Evolutionary conservation across 2,329 filamentous ascomycete species (phyloP), one percentile per base, ranked within the genome.

Genomic region (Elsinoe ampelina): DNA sequence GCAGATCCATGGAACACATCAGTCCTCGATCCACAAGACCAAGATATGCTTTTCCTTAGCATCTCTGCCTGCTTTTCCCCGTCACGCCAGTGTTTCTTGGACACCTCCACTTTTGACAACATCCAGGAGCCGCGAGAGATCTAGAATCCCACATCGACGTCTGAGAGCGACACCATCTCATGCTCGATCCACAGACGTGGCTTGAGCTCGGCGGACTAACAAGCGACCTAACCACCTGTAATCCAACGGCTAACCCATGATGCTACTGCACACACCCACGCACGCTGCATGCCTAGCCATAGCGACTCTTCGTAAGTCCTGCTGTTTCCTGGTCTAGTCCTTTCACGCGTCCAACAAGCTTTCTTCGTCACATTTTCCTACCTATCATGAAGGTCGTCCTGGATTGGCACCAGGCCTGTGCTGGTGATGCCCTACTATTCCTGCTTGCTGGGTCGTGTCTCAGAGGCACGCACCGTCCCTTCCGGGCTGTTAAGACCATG

Each of bases 121-220:
- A 11, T 50, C 4, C 22, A 17, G 19, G 19, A 48, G 43, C 43
- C 43, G 45, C 45, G 35, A 13, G 45, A 20, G 38, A 20, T 52
- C 48, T 52, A 39, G 48, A 52, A 36, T 26, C 34, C 15, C 32
- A 11, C n/a, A 26, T 15, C 20, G 48, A 19, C 17, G 26, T 7
- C 41, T 22, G 26, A 22, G 41, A 22, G 15, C 15, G 17, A 15
- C 47, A 51, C 47, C 47, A 51, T 51, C 32, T 51, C 30, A 19
- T 22, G 19, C 12, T 45, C 48, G 26, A 19, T 52, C 48, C 13
- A 6, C 32, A 12, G 26, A n/a, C 17, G 48, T 52, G 48, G 48
- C 48, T 52, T 52, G 41, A 22, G 32, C 48, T 52, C 48, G 48
- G 48, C 48, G 30, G 48, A 38, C 48, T 52, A 39, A 22, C 34